Evolutionary conservation across 2,329 filamentous ascomycete species (phyloP).

Genomic region (Trichoderma gracile): DNA sequence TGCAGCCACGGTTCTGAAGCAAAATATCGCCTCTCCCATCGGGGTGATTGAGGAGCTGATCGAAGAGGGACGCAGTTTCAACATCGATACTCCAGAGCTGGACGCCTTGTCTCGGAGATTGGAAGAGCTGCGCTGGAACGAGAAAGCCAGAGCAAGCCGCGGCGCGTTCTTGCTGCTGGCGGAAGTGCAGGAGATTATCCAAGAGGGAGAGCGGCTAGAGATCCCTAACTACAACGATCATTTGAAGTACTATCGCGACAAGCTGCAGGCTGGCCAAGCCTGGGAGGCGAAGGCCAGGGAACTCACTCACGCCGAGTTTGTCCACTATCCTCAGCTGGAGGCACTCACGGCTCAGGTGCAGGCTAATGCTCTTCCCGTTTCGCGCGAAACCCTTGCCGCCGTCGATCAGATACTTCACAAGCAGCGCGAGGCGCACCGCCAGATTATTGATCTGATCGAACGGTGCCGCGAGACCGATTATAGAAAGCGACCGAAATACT

Average conservation of each 20-base stretch:
- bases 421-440: slow-evolving; percentile 88
- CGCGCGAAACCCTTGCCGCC: slow-evolving; percentile 72
- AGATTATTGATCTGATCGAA: slow-evolving; percentile 79
- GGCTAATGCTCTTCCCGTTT: slow-evolving; percentile 71
- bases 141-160: slow-evolving; percentile 67
- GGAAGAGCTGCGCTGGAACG: slow-evolving; percentile 85
- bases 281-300: slow-evolving; percentile 96
- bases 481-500: slow-evolving; percentile 78
- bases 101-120: slow-evolving; percentile 78
- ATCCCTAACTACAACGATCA: slow-evolving; percentile 81
- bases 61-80: slow-evolving; percentile 86
- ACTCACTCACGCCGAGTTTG: slow-evolving; percentile 83
- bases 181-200: slow-evolving; percentile 77
- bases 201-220: slow-evolving; percentile 72
- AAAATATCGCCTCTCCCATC: slow-evolving; percentile 62
- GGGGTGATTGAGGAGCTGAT: slow-evolving; percentile 84
- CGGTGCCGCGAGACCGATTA: slow-evolving; percentile 75
- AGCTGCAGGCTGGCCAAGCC: slow-evolving; percentile 72
- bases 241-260: slow-evolving; percentile 72
- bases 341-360: slow-evolving; percentile 82
- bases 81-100: slow-evolving; percentile 87
- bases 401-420: slow-evolving; percentile 94
- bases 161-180: slow-evolving; percentile 69
- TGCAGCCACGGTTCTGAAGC: slow-evolving; percentile 69
- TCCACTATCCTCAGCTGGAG: slow-evolving; percentile 94